Evolutionary conservation across 2,329 filamentous ascomycete species (phyloP), one percentile per base, ranked within the genome.

Genomic region (Fusarium phyllophilum): DNA sequence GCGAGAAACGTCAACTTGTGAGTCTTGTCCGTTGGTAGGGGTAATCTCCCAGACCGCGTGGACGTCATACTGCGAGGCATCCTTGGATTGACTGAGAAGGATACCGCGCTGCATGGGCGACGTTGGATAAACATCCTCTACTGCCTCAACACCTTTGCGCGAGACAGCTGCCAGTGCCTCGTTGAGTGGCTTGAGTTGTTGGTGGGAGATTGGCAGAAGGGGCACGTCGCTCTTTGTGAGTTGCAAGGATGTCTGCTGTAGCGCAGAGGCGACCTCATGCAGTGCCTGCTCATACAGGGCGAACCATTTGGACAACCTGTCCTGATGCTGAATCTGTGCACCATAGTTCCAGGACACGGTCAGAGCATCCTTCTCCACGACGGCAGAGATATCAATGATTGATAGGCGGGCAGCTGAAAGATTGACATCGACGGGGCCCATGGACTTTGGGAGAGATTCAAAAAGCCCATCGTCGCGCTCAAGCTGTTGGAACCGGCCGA

Each of bases 41-140:
- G 34, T 49, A 24, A 62, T 60, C 17, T 62, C 63, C 49, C 63
- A 66, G 11, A 62, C 18, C 11, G 36, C 36, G 20, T 66, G 57
- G 18, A 66, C 48, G 8, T 66, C 63, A 36, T 62, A 62, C 24
- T 49, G 41, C 11, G 57, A 62, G 41, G 63, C 42, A 60, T 66
- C 63, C 34, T 62, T 66, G 8, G 63, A 55, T 34, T 55, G 63
- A n/a, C 63, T 66, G 22, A 66, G 24, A 31, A 66, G 63, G 8
- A 66, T 62, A 20, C 63, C 63, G 18, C 57, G 57, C 48, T 66
- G 63, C 63, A 66, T 66, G 26, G 63, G 63, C 14, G 63, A 55
- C 22, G 57, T 62, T 22, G 63, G 63, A 17, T 62, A 66, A 5
- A 62, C 49, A 18, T 62, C 63, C 41, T 66, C 63, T 31, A 66